These are phyloP conservation scores for Nakazawaea ishiwadae DNA, from an alignment of 805 yeast species.

Conservation along the genomic window DNA sequence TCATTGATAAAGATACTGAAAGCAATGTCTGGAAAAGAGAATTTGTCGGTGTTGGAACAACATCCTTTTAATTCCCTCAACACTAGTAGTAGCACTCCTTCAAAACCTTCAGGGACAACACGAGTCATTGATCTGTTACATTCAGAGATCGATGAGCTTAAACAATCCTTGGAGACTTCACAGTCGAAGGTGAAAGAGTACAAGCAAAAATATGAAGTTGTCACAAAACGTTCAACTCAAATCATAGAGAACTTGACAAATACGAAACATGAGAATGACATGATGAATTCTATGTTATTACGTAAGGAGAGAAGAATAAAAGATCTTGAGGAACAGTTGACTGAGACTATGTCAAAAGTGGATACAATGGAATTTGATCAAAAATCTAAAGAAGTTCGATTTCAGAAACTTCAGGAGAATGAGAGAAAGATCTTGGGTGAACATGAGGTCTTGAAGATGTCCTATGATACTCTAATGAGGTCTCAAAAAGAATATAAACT, in stretches of 20 bases:
- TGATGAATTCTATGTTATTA: conserved; percentile 59
- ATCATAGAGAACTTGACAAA: conserved; percentile 62
- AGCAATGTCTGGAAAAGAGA: conserved; percentile 8
- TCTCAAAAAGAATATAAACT: conserved; percentile 48
- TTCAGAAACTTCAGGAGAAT: conserved; percentile 42
- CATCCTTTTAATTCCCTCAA: background rate
- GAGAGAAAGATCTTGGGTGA: conserved; percentile 44
- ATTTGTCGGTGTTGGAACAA: conserved; percentile 1
- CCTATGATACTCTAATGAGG: conserved; percentile 52
- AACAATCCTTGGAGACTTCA: conserved; percentile 17
- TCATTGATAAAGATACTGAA: no score
- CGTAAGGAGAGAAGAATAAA: conserved; percentile 65
- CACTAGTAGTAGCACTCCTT: conserved; percentile 2
- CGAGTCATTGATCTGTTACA: conserved; percentile 28
- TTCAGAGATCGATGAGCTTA: conserved; percentile 24
- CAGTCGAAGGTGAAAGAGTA: conserved; percentile 36
- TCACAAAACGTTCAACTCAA: conserved; percentile 45
- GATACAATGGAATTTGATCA: conserved; percentile 46
- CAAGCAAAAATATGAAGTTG: conserved; percentile 45
- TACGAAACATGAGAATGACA: conserved; percentile 74
- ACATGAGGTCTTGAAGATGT: conserved; percentile 47
- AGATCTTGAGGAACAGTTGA: conserved; percentile 59
- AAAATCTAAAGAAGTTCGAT: conserved; percentile 44
- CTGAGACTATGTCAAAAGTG: conserved; percentile 38
- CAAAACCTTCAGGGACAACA: conserved; percentile 17